Evolutionary conservation across 768 basidiomycete genomes (phyloP).

Genomic region (Boletus pseudo-olivaceus): DNA sequence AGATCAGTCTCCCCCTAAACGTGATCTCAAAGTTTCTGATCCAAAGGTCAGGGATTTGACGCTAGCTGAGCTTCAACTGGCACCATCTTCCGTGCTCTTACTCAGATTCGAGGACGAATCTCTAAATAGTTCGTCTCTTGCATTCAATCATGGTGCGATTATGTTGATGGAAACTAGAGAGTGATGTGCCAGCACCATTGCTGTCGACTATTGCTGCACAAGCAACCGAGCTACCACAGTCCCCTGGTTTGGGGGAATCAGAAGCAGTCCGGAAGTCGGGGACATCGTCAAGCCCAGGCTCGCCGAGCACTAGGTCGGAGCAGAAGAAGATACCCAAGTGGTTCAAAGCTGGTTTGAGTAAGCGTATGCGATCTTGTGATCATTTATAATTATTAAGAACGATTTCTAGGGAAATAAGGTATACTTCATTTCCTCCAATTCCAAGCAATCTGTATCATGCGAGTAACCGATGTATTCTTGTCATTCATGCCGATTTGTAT

Average conservation of each 20-base stretch:
- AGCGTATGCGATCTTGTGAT: constrained; percentile 18
- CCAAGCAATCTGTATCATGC: constrained; percentile 1
- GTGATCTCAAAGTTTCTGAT: constrained; percentile 82
- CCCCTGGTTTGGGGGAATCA: constrained; percentile 37
- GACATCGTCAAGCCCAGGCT: constrained; percentile 7
- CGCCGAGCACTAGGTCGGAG: constrained; percentile 24
- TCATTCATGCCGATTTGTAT: constrained; percentile 5
- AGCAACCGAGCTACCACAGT: constrained; percentile 65
- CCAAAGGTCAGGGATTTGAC: constrained; percentile 63
- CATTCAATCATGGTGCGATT: not conserved
- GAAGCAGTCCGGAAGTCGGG: constrained; percentile 6
- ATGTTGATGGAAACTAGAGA: constrained; percentile 38
- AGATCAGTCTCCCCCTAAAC: constrained; percentile 83
- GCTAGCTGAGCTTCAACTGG: constrained; percentile 66
- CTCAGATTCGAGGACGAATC: constrained; percentile 71
- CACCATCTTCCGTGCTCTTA: constrained; percentile 76
- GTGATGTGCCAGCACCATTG: constrained; percentile 61
- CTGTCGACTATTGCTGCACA: constrained; percentile 49
- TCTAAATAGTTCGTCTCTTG: constrained; percentile 52
- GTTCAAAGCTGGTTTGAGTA: constrained; percentile 67
- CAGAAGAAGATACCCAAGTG: constrained; percentile 71
- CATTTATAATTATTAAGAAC: not conserved
- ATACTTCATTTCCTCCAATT: constrained; percentile 36
- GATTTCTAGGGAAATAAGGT: constrained; percentile 20
- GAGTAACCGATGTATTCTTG: constrained; percentile 1